Conservation (phyloP, 2,329 filamentous ascomycete species). For the Fusarium coicis region DNA sequence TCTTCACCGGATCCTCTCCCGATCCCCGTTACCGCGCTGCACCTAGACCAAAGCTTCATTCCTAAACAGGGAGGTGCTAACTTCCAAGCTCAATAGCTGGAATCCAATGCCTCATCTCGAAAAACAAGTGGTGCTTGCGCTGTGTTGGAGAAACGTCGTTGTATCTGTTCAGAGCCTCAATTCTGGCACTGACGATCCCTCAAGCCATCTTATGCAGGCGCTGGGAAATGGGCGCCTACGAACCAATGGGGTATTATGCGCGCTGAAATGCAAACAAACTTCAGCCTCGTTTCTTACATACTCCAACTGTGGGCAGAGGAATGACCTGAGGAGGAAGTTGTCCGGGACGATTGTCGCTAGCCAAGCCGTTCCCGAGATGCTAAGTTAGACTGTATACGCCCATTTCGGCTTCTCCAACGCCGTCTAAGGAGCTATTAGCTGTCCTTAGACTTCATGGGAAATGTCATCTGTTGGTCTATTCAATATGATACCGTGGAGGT, state of each 20-base stretch:
- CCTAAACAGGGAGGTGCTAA: constrained; percentile 16
- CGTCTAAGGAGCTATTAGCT: neutral
- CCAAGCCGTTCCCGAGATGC: constrained; percentile 56
- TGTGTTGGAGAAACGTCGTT: constrained; percentile 42
- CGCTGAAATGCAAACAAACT: constrained; percentile 68
- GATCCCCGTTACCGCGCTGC: constrained; percentile 1
- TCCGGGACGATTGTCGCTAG: constrained; percentile 67
- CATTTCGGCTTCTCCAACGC: constrained; percentile 59
- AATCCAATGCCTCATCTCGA: neutral
- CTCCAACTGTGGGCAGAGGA: constrained; percentile 58
- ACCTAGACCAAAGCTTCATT: neutral
- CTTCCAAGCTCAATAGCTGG: neutral
- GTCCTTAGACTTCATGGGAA: neutral
- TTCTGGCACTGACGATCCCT: constrained; percentile 73
- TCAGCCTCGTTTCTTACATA: constrained; percentile 47
- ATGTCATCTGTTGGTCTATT: neutral
- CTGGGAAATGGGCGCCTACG: constrained; percentile 66
- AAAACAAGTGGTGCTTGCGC: neutral
- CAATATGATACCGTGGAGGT: constrained; percentile 39
- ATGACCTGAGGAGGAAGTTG: constrained; percentile 66
- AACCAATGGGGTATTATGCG: constrained; percentile 68
- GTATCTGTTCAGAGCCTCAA: constrained; percentile 60
- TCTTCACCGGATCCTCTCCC: neutral
- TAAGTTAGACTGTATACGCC: constrained; percentile 60
- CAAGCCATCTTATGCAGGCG: constrained; percentile 65